Evolutionary conservation across 2,329 filamentous ascomycete genomes (phyloP).

Genomic region (Cordyceps cicadae): DNA sequence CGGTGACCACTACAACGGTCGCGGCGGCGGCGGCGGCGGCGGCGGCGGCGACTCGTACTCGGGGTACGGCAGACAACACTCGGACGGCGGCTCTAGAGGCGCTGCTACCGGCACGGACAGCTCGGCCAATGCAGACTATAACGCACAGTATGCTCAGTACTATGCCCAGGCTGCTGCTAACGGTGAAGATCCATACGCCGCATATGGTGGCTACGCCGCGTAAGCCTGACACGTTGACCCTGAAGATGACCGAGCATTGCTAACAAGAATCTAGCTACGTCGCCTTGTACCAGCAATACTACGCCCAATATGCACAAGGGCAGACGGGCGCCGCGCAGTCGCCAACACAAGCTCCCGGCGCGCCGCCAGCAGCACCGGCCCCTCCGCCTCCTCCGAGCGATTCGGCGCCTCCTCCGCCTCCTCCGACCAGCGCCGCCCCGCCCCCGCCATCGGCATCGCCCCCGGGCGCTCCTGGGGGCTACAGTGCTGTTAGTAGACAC

Average conservation of each 20-base stretch:
- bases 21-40: slow-evolving; percentile 24
- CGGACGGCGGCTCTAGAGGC: slow-evolving; percentile 27
- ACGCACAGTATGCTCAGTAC: slow-evolving; percentile 76
- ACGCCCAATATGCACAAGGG: slow-evolving; percentile 35
- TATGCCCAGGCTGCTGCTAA: slow-evolving; percentile 38
- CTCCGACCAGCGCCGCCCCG: slow-evolving; percentile 47
- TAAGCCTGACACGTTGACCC: slow-evolving; percentile 30
- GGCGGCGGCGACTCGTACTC: slow-evolving; percentile 24
- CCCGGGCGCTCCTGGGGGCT: slow-evolving; percentile 42
- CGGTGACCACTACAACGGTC: slow-evolving; percentile 28
- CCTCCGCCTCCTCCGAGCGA: slow-evolving; percentile 51
- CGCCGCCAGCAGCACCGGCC: slow-evolving; percentile 33
- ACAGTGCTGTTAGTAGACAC: slow-evolving; percentile 51
- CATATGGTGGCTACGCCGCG: slow-evolving; percentile 81
- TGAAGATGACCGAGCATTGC: slow-evolving; percentile 2
- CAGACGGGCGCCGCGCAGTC: slow-evolving; percentile 16
- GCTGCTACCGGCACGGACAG: slow-evolving; percentile 22
- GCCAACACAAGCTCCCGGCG: slow-evolving; percentile 25
- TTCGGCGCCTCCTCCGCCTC: slow-evolving; percentile 37
- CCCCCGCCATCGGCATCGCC: slow-evolving; percentile 40
- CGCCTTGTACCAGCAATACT: slow-evolving; percentile 69
- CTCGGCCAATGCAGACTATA: slow-evolving; percentile 50
- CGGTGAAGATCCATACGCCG: slow-evolving; percentile 72
- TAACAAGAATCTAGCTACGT: slow-evolving; percentile 39
- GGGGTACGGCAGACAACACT: slow-evolving; percentile 19